Evolutionary conservation across 805 yeast genomes (phyloP), one percentile per base, ranked within the genome.

Genomic region (Kluyveromyces starmeri): DNA sequence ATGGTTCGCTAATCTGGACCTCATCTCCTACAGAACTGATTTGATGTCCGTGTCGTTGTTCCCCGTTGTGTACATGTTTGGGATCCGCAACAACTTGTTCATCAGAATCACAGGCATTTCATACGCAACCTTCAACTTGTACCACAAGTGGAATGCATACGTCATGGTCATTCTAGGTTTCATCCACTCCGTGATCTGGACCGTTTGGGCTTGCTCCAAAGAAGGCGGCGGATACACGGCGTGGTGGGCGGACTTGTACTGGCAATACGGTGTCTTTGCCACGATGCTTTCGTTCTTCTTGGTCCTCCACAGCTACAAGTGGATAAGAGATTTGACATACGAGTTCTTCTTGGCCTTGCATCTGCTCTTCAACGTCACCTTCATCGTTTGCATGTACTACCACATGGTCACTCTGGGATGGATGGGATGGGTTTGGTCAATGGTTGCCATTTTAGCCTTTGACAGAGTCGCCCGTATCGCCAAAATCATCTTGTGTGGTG

Each of bases 41-140:
- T 36, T 73, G 13, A 57, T 71, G 53, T 55, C 70, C 2, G 54
- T 72, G 24, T 72, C 70, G 35, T 38, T 75, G 32, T 64, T 77
- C 38, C 89, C 92, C 1, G 51, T 69, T 5, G 51, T 75, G 12
- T 69, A 73, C 40, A 57, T 80, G 37, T 78, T 82, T 54, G 83
- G 84, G 4, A 79, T 80, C 20, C 64, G 92, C 47, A 83, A 83
- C 53, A 83, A 80, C 48, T 73, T 83, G 14, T 62, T 83, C 48
- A 68, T 71, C 41, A 61, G 59, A 50, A 35, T 78, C 4, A 70
- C 86, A 1, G 84, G 88, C 2, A 67, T 82, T 64, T 55, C 75
- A 0, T 72, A 66, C 42, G 59, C 75, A 10, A 67, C 79, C 1
- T 81, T 83, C 58, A 64, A 73, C 46, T 58, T 64, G 19, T 71